Evolutionary conservation across 2,329 filamentous ascomycete species (phyloP).

Genomic region (Arthroderma uncinatum): DNA sequence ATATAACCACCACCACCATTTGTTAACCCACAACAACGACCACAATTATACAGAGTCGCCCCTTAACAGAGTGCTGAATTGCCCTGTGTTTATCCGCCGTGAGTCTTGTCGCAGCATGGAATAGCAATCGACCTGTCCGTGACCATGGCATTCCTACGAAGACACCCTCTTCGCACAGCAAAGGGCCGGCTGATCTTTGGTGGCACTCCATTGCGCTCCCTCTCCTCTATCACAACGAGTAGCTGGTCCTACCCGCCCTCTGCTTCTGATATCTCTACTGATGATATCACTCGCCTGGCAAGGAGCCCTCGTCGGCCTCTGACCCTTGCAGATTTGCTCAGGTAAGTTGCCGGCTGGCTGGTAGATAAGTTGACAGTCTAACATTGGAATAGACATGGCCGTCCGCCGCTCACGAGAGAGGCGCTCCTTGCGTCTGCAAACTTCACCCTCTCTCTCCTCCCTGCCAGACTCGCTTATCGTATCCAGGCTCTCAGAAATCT

Average conservation of each 20-base stretch:
- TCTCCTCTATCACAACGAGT: conserved; percentile 6
- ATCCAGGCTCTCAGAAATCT: conserved; percentile 88
- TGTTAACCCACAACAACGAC: no score
- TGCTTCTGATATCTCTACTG: conserved; percentile 50
- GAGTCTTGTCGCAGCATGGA: not conserved
- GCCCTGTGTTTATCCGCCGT: not conserved
- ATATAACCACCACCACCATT: not conserved
- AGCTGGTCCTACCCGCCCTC: conserved; percentile 37
- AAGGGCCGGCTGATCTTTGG: not conserved
- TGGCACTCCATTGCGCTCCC: not conserved
- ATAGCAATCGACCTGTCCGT: not conserved
- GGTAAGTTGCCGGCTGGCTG: conserved; percentile 41
- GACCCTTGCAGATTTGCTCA: conserved; percentile 78
- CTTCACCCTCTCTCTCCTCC: conserved; percentile 86
- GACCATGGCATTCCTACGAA: not conserved
- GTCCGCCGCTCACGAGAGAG: conserved; percentile 68
- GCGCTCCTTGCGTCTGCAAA: conserved; percentile 84
- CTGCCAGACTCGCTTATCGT: conserved; percentile 81
- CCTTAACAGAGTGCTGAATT: not conserved
- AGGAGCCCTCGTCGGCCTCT: conserved; percentile 67
- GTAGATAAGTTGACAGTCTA: conserved; percentile 1
- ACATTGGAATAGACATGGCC: conserved; percentile 49
- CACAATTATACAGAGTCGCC: not conserved
- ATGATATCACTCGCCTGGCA: conserved; percentile 68
- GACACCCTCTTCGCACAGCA: not conserved